Evolutionary conservation across 441 rosid species (phyloP).

Genomic region (Aleurites moluccanus): DNA sequence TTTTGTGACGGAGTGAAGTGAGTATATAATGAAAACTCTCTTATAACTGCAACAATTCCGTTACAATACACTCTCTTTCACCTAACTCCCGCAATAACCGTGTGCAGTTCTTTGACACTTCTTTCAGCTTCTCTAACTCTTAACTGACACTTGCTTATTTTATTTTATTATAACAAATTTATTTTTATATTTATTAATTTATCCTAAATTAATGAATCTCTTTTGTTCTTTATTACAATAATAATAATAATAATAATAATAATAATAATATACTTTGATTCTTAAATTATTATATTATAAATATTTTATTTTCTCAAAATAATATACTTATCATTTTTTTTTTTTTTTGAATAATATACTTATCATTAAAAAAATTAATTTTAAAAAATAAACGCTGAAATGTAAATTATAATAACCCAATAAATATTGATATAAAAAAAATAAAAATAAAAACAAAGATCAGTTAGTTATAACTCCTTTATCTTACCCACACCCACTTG

Average conservation of each 20-base stretch:
- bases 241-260: no score
- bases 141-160: slow-evolving; percentile 19
- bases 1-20: no score
- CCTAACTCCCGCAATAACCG: slow-evolving; percentile 27
- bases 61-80: slow-evolving; percentile 11
- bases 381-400: neutral
- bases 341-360: no score
- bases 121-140: slow-evolving; percentile 18
- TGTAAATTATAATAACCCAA: neutral
- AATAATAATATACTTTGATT: no score
- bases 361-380: neutral
- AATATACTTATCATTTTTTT: no score
- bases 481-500: slow-evolving; percentile 19
- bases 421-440: no score
- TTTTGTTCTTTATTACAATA: neutral
- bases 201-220: no score
- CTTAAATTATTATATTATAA: neutral
- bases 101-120: slow-evolving; percentile 21
- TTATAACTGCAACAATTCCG: slow-evolving; percentile 24
- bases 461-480: slow-evolving; percentile 32
- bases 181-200: neutral
- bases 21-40: neutral
- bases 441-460: neutral
- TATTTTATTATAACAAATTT: neutral
- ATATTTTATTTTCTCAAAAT: no score